Percentiles rank a stretch among this genome's conserved stretches.
Conservation (phyloP, 768 basidiomycete genomes). For the Vishniacozyma victoriae region DNA sequence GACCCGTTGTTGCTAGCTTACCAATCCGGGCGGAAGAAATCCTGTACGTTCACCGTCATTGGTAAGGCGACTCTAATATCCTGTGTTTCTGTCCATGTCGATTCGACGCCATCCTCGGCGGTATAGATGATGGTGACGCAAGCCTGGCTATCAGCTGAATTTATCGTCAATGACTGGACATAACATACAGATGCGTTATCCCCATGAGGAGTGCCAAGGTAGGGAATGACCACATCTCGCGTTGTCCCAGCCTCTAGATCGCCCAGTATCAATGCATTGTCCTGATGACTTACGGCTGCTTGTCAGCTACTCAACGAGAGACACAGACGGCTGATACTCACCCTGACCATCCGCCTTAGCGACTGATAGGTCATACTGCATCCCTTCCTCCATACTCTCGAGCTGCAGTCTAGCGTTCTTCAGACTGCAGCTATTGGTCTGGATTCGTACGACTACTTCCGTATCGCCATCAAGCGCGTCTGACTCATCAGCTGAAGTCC, state of each 20-base stretch:
- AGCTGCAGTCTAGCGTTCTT: conserved; percentile 10
- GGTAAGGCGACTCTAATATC: conserved; percentile 61
- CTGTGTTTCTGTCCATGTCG: conserved; percentile 21
- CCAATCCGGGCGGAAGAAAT: conserved; percentile 86
- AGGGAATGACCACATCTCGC: conserved; percentile 37
- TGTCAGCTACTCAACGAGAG: background rate
- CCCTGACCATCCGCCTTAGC: conserved; percentile 3
- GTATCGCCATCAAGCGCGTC: conserved; percentile 36
- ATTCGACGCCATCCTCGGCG: conserved; percentile 15
- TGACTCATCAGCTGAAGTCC: conserved; percentile 3
- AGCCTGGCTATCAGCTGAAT: too few species aligned
- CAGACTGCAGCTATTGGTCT: conserved; percentile 30
- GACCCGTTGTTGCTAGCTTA: conserved; percentile 43
- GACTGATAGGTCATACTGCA: conserved; percentile 7
- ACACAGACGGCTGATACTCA: conserved; percentile 2
- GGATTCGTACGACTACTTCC: conserved; percentile 33
- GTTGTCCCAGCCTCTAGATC: conserved; percentile 13
- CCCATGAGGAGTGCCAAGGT: conserved; percentile 32
- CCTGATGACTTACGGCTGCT: background rate
- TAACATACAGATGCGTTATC: conserved; percentile 51
- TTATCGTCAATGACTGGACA: background rate
- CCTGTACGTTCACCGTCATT: conserved; percentile 87
- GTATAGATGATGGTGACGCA: conserved; percentile 67
- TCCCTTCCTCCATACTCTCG: conserved; percentile 5
- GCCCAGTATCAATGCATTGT: conserved; percentile 6